These are phyloP conservation scores for Rhizoclosmatium sp. DNA, from an alignment of 192 early-diverging fungal genomes.

Conservation along the genomic window DNA sequence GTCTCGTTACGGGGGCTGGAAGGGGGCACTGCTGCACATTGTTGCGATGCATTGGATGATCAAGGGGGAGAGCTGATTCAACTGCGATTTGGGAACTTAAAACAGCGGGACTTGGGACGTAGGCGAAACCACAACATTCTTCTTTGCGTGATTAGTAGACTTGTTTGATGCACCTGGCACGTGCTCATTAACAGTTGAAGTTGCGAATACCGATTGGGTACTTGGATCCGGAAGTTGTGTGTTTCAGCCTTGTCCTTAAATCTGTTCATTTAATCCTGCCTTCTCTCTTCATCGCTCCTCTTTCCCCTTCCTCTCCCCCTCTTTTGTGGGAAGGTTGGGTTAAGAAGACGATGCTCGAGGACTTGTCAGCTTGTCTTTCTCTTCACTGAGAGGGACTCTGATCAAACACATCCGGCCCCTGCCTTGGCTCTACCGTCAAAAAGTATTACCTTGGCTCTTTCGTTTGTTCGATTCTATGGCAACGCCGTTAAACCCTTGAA, in stretches of 20 bases:
- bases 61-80: too few relatives aligned
- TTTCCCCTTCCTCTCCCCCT: neutral
- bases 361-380: neutral
- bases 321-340: neutral
- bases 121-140: neutral
- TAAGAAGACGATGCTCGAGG: neutral
- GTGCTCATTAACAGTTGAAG: neutral
- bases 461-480: neutral
- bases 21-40: too few relatives aligned
- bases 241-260: slow-evolving; percentile 3
- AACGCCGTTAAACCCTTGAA: slow-evolving; percentile 1
- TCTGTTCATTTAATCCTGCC: neutral
- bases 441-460: neutral
- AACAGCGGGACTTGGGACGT: slow-evolving; percentile 5
- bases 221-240: neutral
- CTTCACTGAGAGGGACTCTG: neutral
- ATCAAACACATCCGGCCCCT: slow-evolving; percentile 9
- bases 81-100: too few relatives aligned
- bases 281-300: neutral
- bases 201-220: neutral
- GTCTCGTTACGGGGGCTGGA: too few relatives aligned
- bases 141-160: neutral
- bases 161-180: neutral
- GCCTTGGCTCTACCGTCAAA: neutral
- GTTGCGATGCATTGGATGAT: too few relatives aligned